Base-by-base conservation (phyloP, 2,329 filamentous ascomycete species). In the Ascochyta lentis region DNA sequence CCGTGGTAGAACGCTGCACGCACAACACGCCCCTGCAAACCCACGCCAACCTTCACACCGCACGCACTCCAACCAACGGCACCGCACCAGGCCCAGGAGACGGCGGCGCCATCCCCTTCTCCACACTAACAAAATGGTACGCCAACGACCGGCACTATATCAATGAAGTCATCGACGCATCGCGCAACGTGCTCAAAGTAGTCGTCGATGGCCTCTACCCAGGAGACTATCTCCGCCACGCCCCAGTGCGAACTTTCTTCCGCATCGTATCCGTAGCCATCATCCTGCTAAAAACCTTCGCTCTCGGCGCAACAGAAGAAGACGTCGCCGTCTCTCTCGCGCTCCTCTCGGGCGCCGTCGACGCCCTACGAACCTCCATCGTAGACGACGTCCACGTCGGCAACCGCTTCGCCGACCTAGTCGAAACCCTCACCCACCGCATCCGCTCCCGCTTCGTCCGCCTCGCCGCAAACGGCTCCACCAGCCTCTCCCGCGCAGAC, bases 1-100 rank as follows among this genome's bases (percentile, higher is more conserved):
- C 95, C 22, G 92, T 98, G 3, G 92, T 98, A 6, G 94, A 97
- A 76, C 86, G 93, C 57, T 96, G 91, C 77, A 94, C 92, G 6
- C 92, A 84, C 58, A 89, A 93, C 61, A 87, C 88, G 2, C 75
- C 64, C 54, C 70, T 70, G 33, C 74, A 73, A 44, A 68, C 67
- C 41, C 71, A 65, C 64, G 76, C 64, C 41, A 72, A 64, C 35
- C 67, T 66, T 3, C 66, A 8, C 67, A 71, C 41, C 65, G 66
- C 52, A 59, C 41, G 53, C 64, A 37, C 42, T 5, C 54, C 71
- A 19, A 52, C 56, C 45, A 67, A 72, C 6, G 63, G 60, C 4
- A 47, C 49, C 26, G 4, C 12, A 9, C 15, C 38, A 2, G 44
- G 33, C 24, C 13, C 40, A 9, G 62, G 60, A 13, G 73, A 76